These are phyloP conservation scores for Neurospora sp. DNA, from an alignment of 495 filamentous ascomycete genomes.

Conservation along the genomic window DNA sequence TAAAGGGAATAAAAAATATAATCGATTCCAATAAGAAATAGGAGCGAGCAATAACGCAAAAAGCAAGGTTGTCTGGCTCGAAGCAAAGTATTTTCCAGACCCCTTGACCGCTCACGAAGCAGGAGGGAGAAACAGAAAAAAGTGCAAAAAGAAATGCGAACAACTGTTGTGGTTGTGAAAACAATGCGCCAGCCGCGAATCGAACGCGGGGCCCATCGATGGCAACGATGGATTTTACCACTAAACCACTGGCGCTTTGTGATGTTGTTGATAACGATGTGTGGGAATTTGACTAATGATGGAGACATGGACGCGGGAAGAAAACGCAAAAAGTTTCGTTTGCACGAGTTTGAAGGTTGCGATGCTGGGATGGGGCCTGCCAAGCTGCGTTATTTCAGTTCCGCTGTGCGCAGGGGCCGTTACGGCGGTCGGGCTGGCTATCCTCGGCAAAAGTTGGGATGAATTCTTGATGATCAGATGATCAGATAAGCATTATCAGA, in stretches of 20 bases:
- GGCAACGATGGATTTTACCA: conserved; percentile 46
- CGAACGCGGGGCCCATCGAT: conserved; percentile 44
- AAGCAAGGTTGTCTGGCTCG: not conserved
- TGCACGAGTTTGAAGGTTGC: not conserved
- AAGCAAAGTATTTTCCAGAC: not conserved
- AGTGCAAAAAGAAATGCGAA: not conserved
- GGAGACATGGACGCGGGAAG: not conserved
- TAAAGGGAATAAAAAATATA: not conserved
- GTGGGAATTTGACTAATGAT: not conserved
- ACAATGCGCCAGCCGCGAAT: conserved; percentile 37
- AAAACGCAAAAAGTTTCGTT: not conserved
- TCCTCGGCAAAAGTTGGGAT: not conserved
- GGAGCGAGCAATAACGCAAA: not conserved
- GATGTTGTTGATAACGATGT: not conserved
- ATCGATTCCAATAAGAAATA: not conserved
- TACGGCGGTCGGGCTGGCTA: not conserved
- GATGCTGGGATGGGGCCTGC: not conserved
- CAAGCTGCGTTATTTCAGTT: too few relatives aligned
- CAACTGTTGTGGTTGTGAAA: not conserved
- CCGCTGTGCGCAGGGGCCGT: not conserved
- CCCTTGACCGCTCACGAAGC: not conserved
- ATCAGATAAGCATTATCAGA: not conserved
- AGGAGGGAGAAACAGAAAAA: not conserved
- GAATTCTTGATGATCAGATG: not conserved
- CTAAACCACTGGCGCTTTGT: conserved; percentile 32